Base-by-base conservation (phyloP, 2,329 filamentous ascomycete species). In the Fusarium temperatum region DNA sequence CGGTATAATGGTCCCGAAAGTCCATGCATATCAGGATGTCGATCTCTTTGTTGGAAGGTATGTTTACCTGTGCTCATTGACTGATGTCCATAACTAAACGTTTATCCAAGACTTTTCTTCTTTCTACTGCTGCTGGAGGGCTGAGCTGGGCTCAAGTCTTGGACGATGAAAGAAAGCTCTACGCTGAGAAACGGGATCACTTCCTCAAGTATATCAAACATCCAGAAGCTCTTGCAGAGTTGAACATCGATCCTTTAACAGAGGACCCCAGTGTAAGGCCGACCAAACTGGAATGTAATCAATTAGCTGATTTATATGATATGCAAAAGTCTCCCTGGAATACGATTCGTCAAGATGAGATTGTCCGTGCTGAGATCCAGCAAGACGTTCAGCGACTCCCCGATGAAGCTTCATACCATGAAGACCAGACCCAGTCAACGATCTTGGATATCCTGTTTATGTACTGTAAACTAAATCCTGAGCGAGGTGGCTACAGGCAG, bases 301-400 rank as follows among this genome's bases (percentile, higher is more conserved):
- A 39, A 30, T 20, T 13, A 53, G 57, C 70, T 78, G 35, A 77
- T 53, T 36, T 24, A 30, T 30, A 48, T n/a, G 12, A 39, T 35
- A 48, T n/a, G 7, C n/a, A 22, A 22, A 44, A 98, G 92, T 97
- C 95, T 64, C 95, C 95, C 28, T 98, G 96, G 95, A 92, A 94
- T 80, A 91, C 91, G n/a, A 86, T 96, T 39, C 92, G 94, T 51
- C 89, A 92, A 77, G 96, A 99, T 82, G 94, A 98, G 84, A 85
- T 90, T 53, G 89, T 97, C 39, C 90, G 96, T 71, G 90, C 91
- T 57, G 96, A 99, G 82, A 98, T 99, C 63, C 89, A 93, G 64
- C 96, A 98, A 83, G 96, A 99, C 84, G 95, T 99, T 24, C 93
- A 96, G 76, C 89, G 96, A 73, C 94, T 98, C 82, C 96, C 96